A percentile compares a stretch with the other conserved stretches of the same genome.
Conservation (phyloP, 176 grass and related monocot genomes). For the Raddia guianensis region DNA sequence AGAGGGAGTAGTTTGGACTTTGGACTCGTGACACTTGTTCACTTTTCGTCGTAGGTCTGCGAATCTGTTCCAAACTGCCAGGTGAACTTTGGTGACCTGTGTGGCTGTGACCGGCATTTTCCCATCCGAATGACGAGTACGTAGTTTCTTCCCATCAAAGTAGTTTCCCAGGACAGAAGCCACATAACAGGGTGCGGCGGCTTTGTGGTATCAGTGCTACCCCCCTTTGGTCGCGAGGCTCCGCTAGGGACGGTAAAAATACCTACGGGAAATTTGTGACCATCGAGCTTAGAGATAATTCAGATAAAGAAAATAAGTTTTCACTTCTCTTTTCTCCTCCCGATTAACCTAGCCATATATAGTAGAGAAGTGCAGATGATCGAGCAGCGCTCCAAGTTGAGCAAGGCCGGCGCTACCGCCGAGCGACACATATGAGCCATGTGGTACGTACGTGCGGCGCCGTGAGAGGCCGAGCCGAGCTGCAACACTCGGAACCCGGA, state of each 20-base stretch:
- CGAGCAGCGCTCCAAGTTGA: background rate
- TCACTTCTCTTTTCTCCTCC: too few relatives aligned
- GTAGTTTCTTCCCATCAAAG: background rate
- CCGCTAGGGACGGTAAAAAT: too few relatives aligned
- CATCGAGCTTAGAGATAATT: too few relatives aligned
- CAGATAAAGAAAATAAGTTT: background rate
- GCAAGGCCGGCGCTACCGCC: background rate
- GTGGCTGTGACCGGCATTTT: background rate
- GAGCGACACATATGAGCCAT: constrained; percentile 14
- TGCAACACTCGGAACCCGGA: background rate
- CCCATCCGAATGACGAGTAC: background rate
- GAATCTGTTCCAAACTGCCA: background rate
- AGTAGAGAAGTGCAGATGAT: background rate
- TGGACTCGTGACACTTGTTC: background rate
- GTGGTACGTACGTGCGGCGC: background rate
- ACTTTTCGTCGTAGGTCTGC: background rate
- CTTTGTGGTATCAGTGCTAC: too few relatives aligned
- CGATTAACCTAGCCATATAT: background rate
- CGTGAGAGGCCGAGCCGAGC: background rate
- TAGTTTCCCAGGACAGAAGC: background rate
- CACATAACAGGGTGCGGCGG: background rate
- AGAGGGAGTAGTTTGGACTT: too few relatives aligned
- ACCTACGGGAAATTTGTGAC: too few relatives aligned
- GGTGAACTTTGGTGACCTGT: background rate
- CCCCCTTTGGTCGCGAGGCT: too few relatives aligned